These are phyloP conservation scores for Alternaria gaisen DNA, from an alignment of 2,329 filamentous ascomycete genomes.

Conservation along the genomic window DNA sequence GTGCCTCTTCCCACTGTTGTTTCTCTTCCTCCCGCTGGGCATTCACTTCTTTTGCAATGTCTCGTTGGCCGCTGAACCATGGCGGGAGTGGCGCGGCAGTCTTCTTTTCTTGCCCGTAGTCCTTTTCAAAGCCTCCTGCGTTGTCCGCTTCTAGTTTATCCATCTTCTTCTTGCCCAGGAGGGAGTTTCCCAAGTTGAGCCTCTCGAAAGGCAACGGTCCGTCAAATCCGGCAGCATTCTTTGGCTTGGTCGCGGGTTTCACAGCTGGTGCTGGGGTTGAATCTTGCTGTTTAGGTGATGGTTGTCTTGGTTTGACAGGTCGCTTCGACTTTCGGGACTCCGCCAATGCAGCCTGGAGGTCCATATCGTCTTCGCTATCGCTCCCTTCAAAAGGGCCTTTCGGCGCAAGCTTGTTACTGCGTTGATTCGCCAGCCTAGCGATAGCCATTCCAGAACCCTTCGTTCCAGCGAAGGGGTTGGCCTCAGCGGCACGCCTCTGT, in stretches of 20 bases:
- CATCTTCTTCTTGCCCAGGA: constrained; percentile 62
- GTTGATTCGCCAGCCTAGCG: constrained; percentile 77
- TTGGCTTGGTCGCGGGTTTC: constrained; percentile 54
- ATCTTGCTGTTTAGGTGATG: constrained; percentile 33
- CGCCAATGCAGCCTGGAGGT: constrained; percentile 78
- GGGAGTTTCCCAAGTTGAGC: constrained; percentile 72
- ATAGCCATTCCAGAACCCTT: constrained; percentile 66
- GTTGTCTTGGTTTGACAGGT: constrained; percentile 43
- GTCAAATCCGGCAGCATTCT: constrained; percentile 69
- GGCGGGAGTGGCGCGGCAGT: constrained; percentile 72
- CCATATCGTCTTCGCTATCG: constrained; percentile 74
- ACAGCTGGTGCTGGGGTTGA: constrained; percentile 14
- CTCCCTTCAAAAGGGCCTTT: constrained; percentile 53
- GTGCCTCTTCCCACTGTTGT: constrained; percentile 63
- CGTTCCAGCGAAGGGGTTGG: constrained; percentile 52
- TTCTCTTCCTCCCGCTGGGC: constrained; percentile 55
- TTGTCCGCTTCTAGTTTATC: constrained; percentile 62
- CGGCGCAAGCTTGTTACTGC: constrained; percentile 64
- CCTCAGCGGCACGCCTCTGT: constrained; percentile 54
- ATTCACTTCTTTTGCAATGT: constrained; percentile 64
- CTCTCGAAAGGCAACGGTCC: constrained; percentile 92
- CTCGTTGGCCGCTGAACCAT: constrained; percentile 71
- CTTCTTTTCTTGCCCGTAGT: constrained; percentile 51
- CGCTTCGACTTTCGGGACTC: constrained; percentile 68
- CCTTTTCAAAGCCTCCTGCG: constrained; percentile 73